Evolutionary conservation across 495 filamentous ascomycete species (phyloP), one percentile per base, ranked within the genome.

Genomic region (Penicillium paradoxum): DNA sequence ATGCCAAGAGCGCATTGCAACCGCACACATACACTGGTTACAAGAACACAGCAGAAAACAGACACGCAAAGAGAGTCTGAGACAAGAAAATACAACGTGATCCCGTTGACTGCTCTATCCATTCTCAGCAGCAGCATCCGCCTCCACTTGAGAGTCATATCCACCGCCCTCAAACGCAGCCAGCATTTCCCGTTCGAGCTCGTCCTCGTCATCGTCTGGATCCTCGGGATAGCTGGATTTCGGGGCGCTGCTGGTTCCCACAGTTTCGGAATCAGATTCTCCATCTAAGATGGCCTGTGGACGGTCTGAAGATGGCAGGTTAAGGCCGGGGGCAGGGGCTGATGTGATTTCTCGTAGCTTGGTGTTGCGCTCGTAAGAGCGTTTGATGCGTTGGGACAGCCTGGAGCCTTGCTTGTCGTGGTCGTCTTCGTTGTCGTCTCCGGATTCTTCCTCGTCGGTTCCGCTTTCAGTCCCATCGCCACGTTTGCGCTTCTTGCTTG

Each of bases 181-280:
- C 60, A 84, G 62, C 66, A 90, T 75, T 54, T 89, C 83, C 10
- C 80, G 79, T 61, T 87, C 85, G 17, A 88, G 65, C 38, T 79
- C 84, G 39, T 81, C 84, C 25, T 84, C 84, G 8, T 81, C 77
- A 17, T 79, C 79, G 32, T 56, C 71, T 0, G 69, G 66, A 15
- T 68, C 55, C 52, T 71, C 67, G 3, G 62, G 62, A 39, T 57
- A 50, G 2, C 42, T 58, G 5, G 54, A 57, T 17, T 59, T 59
- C 15, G 54, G 49, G 6, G 39, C 53, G 22, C 38, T 48, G 37
- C 29, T 39, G 32, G 33, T 52, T 33, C 52, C 63, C 49, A 52
- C 59, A 3, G 38, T 60, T 6, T 62, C 66, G 9, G 67, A 62
- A 13, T 57, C 71, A 17, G 64, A 62, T 1, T 62, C 62, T 11